Conservation (phyloP, 306 rosid genomes). For the Trifolium pratense region DNA sequence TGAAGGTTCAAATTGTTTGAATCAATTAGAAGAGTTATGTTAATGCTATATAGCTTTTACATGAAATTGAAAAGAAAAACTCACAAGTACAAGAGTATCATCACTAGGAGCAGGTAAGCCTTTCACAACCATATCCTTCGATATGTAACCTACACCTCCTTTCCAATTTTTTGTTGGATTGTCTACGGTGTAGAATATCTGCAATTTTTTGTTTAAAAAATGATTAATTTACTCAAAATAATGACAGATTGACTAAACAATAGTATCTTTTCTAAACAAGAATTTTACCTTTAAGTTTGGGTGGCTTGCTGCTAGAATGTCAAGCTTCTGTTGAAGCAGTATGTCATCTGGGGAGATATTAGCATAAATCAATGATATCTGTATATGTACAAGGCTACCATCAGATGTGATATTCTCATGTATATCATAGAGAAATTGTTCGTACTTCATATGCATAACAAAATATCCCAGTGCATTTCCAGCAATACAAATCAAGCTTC, state of each 20-base stretch:
- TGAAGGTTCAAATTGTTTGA: conserved; percentile 30
- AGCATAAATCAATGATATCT: conserved; percentile 87
- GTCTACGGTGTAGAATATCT: conserved; percentile 86
- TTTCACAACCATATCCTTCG: conserved; percentile 81
- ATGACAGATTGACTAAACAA: conserved; percentile 28
- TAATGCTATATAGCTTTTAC: conserved; percentile 19
- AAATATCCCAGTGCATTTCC: conserved; percentile 22
- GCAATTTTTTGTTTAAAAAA: conserved; percentile 39
- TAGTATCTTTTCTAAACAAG: background rate
- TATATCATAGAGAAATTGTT: background rate
- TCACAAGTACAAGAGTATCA: conserved; percentile 83
- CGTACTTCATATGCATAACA: conserved; percentile 20
- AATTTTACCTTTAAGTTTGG: conserved; percentile 84
- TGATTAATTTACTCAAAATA: conserved; percentile 2
- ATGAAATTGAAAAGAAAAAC: conserved; percentile 48
- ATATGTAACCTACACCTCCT: conserved; percentile 87
- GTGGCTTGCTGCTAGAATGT: conserved; percentile 74
- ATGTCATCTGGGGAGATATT: conserved; percentile 95
- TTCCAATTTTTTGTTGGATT: conserved; percentile 85
- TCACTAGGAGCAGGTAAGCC: conserved; percentile 86
- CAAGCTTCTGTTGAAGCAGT: conserved; percentile 92
- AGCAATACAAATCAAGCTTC: conserved; percentile 29
- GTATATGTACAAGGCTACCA: conserved; percentile 43
- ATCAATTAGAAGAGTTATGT: background rate
- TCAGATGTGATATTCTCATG: conserved; percentile 41